Conservation (phyloP, 495 filamentous ascomycete species). For the Durotheca rogersii region DNA sequence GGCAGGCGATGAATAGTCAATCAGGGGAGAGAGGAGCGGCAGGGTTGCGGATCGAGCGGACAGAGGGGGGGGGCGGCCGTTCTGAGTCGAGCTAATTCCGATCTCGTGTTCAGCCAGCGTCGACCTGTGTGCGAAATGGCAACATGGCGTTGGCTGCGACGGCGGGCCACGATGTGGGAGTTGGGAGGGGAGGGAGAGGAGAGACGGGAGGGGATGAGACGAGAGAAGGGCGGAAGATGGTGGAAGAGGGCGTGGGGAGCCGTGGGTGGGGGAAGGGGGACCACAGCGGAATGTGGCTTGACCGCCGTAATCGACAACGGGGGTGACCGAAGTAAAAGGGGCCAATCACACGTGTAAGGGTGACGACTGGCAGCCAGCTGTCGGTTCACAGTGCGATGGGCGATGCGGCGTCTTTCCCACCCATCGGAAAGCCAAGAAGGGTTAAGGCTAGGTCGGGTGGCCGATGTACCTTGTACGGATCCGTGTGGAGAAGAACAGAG, state of each 20-base stretch:
- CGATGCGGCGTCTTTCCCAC: no score
- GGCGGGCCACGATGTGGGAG: no score
- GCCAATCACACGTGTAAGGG: not conserved
- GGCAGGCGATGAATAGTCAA: conserved; percentile 15
- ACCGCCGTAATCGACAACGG: not conserved
- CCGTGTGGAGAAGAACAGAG: no score
- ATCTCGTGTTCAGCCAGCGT: conserved; percentile 29
- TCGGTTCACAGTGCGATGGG: no score
- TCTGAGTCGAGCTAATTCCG: conserved; percentile 6
- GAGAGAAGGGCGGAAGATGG: conserved; percentile 6
- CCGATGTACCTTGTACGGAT: no score
- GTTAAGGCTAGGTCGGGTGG: no score
- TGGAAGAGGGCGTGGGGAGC: conserved; percentile 20
- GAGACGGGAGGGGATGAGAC: not conserved
- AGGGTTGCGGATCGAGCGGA: no score
- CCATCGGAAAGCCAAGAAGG: no score
- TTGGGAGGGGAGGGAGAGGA: not conserved
- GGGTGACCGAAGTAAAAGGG: not conserved
- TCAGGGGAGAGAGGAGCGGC: no score
- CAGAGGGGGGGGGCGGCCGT: conserved; percentile 2
- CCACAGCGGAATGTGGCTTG: not conserved
- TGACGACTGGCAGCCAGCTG: not conserved
- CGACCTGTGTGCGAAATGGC: conserved; percentile 18
- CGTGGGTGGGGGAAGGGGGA: conserved; percentile 2
- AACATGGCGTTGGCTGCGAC: no score